Evolutionary conservation across 2,329 filamentous ascomycete genomes (phyloP).

Genomic region (Verticillium dahliae): DNA sequence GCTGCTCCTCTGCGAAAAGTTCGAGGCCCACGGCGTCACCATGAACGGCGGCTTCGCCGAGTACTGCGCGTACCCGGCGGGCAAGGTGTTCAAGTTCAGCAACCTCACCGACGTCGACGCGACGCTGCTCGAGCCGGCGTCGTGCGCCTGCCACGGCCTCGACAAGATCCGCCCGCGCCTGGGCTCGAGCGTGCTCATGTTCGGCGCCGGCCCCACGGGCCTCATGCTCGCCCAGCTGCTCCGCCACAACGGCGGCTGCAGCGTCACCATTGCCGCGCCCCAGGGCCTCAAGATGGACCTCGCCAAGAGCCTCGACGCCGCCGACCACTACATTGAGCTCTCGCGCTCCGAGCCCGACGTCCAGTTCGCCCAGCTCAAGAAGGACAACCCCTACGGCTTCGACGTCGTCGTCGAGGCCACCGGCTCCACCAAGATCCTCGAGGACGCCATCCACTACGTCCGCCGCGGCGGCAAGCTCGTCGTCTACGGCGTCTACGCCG

Average conservation of each 20-base stretch:
- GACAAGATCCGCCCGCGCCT: constrained; percentile 63
- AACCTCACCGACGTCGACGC: constrained; percentile 63
- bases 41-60: constrained; percentile 68
- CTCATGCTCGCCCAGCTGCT: constrained; percentile 58
- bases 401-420: constrained; percentile 63
- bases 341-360: constrained; percentile 46
- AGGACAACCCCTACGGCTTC: constrained; percentile 64
- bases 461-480: constrained; percentile 65
- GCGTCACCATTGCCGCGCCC: constrained; percentile 64
- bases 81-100: constrained; percentile 57
- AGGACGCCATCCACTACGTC: constrained; percentile 65
- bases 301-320: constrained; percentile 49
- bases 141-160: constrained; percentile 64
- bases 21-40: constrained; percentile 60
- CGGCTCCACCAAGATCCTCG: constrained; percentile 61
- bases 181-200: constrained; percentile 58
- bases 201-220: constrained; percentile 62
- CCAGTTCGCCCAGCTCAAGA: constrained; percentile 57
- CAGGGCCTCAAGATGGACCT: constrained; percentile 65
- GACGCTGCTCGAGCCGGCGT: constrained; percentile 63
- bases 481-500: constrained; percentile 65
- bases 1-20: constrained; percentile 62
- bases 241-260: constrained; percentile 59
- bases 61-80: constrained; percentile 50
- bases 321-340: constrained; percentile 47